Evolutionary conservation across 1,284 basidiomycete species (phyloP), one percentile per base, ranked within the genome.

Genomic region (Cutaneotrichosporon sp.): DNA sequence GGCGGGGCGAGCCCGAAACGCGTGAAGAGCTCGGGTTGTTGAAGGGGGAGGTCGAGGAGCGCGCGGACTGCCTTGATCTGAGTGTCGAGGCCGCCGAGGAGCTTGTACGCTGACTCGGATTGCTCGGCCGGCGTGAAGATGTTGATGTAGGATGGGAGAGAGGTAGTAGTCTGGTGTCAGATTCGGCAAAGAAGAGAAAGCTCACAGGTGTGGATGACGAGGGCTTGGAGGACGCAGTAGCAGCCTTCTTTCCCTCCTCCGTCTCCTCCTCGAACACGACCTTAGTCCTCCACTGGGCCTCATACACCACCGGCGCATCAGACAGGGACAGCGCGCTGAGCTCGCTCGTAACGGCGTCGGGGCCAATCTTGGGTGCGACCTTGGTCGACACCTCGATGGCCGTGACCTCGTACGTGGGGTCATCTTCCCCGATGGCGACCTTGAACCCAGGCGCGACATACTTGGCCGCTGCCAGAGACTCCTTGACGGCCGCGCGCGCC

Each of bases 21-120:
- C 0, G 83, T 84, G 80, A 95, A 99, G 16, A 98, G 84, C 58
- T 95, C 90, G 6, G 97, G 97, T 36, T 88, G 87, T 22, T 86
- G 89, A 52, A 99, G 83, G 1, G 97, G 97, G 58, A 99, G 89
- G 72, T 99, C 95, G 43, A 99, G 86, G n/a, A 99, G 85, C 70
- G 94, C 89, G 42, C 90, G 87, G 65, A 99, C 91, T 76, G 92
- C 87, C 57, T 87, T 83, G 65, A 99, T 95, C 73, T 97, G 94
- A 67, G 86, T 85, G 69, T 89, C 85, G 27, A 99, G 84, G 3
- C 97, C 97, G 27, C 97, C 97, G 18, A 99, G 88, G 16, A 86
- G 84, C n/a, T 87, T 83, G 73, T 85, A 86, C 0, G 83, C 67
- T 18, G 69, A 54, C 5, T 63, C 61, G 0, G 67, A 69, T 9